These are phyloP conservation scores for Chytriomyces sp. DNA, from an alignment of 192 early-diverging fungal genomes.

Conservation along the genomic window DNA sequence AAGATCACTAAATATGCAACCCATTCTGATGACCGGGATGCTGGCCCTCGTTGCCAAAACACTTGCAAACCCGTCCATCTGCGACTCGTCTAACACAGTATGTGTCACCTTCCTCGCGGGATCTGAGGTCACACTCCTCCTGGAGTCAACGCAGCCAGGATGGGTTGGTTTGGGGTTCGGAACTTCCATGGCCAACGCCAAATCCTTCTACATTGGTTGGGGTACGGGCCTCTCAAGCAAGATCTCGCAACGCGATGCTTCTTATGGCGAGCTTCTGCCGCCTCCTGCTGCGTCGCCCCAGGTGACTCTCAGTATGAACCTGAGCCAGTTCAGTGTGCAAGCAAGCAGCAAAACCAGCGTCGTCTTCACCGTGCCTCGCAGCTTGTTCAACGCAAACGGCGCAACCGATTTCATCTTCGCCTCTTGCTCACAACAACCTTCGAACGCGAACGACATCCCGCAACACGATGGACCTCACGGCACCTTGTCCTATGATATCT, in stretches of 20 bases:
- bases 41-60: no score
- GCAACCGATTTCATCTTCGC: conserved; percentile 3
- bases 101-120: not conserved
- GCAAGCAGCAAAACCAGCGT: not conserved
- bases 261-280: conserved; percentile 16
- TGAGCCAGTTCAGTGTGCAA: not conserved
- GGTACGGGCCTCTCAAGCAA: conserved; percentile 9
- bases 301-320: not conserved
- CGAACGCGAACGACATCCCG: not conserved
- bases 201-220: conserved; percentile 25
- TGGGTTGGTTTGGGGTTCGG: not conserved
- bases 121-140: not conserved
- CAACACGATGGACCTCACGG: conserved; percentile 27
- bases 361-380: not conserved
- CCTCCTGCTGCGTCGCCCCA: not conserved
- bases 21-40: no score
- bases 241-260: conserved; percentile 23
- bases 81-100: not conserved
- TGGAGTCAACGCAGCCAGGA: not conserved
- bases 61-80: no score
- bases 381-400: conserved; percentile 4
- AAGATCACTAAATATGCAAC: no score
- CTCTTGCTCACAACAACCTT: not conserved
- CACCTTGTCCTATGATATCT: conserved; percentile 18
- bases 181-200: not conserved